Evolutionary conservation across 2,329 filamentous ascomycete species (phyloP), one percentile per base, ranked within the genome.

Genomic region (Verticillium tricorpus): DNA sequence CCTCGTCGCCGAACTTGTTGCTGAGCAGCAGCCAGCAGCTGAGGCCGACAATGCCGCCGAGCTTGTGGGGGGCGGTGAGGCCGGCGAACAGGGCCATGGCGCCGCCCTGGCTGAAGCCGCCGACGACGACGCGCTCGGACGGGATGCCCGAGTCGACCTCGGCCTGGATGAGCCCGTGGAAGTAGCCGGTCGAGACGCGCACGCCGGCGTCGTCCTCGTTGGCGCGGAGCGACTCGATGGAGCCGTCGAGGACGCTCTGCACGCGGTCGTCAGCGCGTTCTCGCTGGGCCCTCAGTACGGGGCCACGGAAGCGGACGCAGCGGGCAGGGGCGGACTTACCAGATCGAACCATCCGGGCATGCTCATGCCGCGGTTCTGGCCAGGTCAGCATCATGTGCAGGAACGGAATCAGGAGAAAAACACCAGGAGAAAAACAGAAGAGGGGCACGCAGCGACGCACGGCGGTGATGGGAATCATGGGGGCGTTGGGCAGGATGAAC

Each of bases 311-410:
- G 14, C 28, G 6, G 28, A 28, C 28, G 28, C 28, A 28, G 28
- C 28, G 28, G n/a, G 28, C 15, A 25, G 54, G 25, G 7, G 40
- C 17, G 52, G 34, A 70, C 73, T 69, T 78, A 90, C 86, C 73
- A 95, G 89, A 69, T 95, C 90, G 74, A 92, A 95, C 91, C 91
- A 95, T 28, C 89, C 93, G 1, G 93, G 91, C 92, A 97, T 96
- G 31, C 76, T 73, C 83, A 90, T 89, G 60, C 91, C 91, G 64
- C 82, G 81, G 72, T 93, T 93, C 89, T 92, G 67, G 17, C 5
- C 12, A 19, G 2, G 52, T 60, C 34, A 56, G 50, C 25, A n/a
- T 15, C 8, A 19, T 15, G 17, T n/a, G 11, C 2, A n/a, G 17
- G 7, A 22, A n/a, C 6, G 40, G 40, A 17, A 55, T 8, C 12